A percentile compares a stretch with the other conserved stretches of the same genome.
Conservation (phyloP, 176 grass and related monocot genomes). For the Bothriochloa decipiens region DNA sequence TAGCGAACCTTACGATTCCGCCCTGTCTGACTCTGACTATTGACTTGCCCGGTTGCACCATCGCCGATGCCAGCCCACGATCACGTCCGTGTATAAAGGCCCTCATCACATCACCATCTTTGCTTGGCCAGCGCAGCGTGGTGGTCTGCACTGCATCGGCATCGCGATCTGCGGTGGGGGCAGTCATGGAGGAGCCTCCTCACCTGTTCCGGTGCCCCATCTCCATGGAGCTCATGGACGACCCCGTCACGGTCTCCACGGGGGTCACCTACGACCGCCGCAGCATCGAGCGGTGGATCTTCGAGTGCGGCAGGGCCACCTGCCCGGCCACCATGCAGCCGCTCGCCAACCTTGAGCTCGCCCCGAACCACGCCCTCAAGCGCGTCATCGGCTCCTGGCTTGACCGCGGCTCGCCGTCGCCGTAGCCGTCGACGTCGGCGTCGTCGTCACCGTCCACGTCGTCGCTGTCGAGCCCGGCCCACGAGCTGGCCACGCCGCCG, state of each 20-base stretch:
- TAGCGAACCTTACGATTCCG: slow-evolving; percentile 19
- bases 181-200: slow-evolving; percentile 44
- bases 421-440: neutral
- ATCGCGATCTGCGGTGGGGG: slow-evolving; percentile 22
- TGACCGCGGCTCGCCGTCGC: neutral
- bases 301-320: slow-evolving; percentile 60
- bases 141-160: neutral
- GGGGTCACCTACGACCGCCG: slow-evolving; percentile 82
- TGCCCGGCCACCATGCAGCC: slow-evolving; percentile 89
- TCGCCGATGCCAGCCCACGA: slow-evolving; percentile 22
- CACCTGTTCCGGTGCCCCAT: slow-evolving; percentile 79
- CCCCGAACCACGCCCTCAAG: slow-evolving; percentile 87
- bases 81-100: slow-evolving; percentile 22
- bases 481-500: slow-evolving; percentile 23
- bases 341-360: slow-evolving; percentile 65
- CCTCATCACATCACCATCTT: slow-evolving; percentile 5
- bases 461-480: slow-evolving; percentile 40
- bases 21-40: slow-evolving; percentile 52
- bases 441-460: slow-evolving; percentile 42
- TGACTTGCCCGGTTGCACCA: slow-evolving; percentile 36
- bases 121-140: slow-evolving; percentile 14
- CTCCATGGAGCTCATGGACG: slow-evolving; percentile 92
- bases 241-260: slow-evolving; percentile 81
- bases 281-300: slow-evolving; percentile 88
- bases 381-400: slow-evolving; percentile 77